phyloP scores from a whole-genome alignment of 495 filamentous ascomycete species.

The Penicilliopsis zonata region DNA sequence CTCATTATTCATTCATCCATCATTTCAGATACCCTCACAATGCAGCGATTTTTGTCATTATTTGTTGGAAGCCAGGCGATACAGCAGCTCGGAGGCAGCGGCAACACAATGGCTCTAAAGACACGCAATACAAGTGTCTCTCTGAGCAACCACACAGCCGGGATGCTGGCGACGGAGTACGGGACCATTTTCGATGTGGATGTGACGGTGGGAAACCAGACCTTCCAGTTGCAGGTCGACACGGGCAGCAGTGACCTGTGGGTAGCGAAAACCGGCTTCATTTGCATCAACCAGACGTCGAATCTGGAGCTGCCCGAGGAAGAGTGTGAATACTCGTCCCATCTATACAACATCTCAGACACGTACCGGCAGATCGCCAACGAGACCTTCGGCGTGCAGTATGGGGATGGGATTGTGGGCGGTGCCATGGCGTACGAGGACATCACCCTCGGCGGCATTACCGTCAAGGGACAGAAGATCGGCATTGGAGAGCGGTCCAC shows the following conservation, averaged over 20 bases:
- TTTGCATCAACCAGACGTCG: slow-evolving; percentile 28
- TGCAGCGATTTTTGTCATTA: no score
- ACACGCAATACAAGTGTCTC: no score
- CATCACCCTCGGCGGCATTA: slow-evolving; percentile 41
- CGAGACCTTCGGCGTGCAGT: slow-evolving; percentile 48
- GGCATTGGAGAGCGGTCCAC: slow-evolving; percentile 33
- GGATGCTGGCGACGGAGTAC: slow-evolving; percentile 8
- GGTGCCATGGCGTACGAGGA: no score
- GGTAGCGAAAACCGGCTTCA: slow-evolving; percentile 33
- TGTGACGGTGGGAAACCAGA: slow-evolving; percentile 14
- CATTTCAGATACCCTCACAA: no score
- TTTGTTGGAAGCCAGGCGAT: no score
- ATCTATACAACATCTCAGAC: no score
- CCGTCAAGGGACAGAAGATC: slow-evolving; percentile 41
- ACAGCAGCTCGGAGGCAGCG: no score
- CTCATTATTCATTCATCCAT: no score
- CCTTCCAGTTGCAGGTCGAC: slow-evolving; percentile 42
- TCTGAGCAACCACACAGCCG: no score
- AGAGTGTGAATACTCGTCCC: no score
- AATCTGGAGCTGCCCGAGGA: slow-evolving; percentile 27
- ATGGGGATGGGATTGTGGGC: slow-evolving; percentile 49
- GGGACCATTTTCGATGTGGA: slow-evolving; percentile 13
- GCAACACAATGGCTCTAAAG: no score
- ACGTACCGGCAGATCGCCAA: no score
- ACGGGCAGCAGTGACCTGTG: slow-evolving; percentile 54